Conservation (phyloP, 2,329 filamentous ascomycete genomes). For the Colletotrichum euphorbiae region DNA sequence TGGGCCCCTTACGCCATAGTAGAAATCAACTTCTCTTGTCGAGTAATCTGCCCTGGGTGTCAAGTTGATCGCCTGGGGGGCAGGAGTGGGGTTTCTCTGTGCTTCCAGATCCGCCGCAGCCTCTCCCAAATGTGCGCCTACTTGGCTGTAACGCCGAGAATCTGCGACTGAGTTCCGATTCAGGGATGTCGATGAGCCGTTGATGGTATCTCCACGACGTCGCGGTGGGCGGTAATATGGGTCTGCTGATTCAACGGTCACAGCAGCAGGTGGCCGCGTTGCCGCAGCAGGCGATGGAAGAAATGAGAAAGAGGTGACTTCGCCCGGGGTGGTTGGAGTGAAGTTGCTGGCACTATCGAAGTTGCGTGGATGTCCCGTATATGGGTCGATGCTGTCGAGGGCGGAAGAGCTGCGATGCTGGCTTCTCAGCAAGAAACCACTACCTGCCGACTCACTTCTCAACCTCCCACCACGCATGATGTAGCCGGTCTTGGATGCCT, state of each 20-base stretch:
- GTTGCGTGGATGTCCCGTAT: slow-evolving; percentile 58
- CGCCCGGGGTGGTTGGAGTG: slow-evolving; percentile 79
- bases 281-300: slow-evolving; percentile 67
- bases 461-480: slow-evolving; percentile 64
- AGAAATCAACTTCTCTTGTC: slow-evolving; percentile 95
- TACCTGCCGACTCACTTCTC: slow-evolving; percentile 71
- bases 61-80: slow-evolving; percentile 56
- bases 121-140: slow-evolving; percentile 49
- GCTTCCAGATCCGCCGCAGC: slow-evolving; percentile 52
- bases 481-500: slow-evolving; percentile 72
- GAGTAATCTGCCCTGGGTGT: slow-evolving; percentile 84
- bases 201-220: slow-evolving; percentile 72
- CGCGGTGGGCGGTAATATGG: slow-evolving; percentile 92
- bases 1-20: slow-evolving; percentile 91
- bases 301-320: slow-evolving; percentile 79
- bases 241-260: slow-evolving; percentile 68
- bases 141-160: slow-evolving; percentile 53
- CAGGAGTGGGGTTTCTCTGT: slow-evolving; percentile 58
- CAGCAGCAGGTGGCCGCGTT: slow-evolving; percentile 56
- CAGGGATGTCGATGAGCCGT: slow-evolving; percentile 50
- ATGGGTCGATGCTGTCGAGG: slow-evolving; percentile 63
- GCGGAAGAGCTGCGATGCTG: slow-evolving; percentile 67
- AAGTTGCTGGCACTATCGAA: slow-evolving; percentile 72
- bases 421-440: slow-evolving; percentile 57
- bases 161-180: slow-evolving; percentile 49